Conservation (phyloP, 768 basidiomycete species). For the Termitomyces eurrhizus region DNA sequence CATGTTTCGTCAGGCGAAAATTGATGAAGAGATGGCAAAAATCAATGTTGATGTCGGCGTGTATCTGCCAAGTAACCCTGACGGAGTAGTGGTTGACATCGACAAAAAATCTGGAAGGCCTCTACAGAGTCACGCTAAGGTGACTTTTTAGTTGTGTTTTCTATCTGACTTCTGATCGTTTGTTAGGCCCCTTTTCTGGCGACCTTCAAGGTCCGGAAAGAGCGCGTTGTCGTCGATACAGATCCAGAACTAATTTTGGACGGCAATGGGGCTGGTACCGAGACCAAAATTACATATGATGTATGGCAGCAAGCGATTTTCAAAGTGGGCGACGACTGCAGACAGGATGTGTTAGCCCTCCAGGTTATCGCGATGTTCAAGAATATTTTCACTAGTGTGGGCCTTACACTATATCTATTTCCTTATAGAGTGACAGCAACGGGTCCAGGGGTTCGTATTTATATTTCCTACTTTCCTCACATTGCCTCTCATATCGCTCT, state of each 20-base stretch:
- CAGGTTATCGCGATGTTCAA: constrained; percentile 99
- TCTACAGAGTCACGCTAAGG: constrained; percentile 97
- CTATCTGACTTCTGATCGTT: not conserved
- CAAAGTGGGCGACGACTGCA: constrained; percentile 99
- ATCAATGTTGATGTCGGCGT: constrained; percentile 92
- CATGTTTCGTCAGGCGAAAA: constrained; percentile 69
- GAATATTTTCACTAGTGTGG: constrained; percentile 88
- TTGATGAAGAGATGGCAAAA: constrained; percentile 99
- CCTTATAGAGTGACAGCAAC: constrained; percentile 98
- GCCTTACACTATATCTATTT: constrained; percentile 86
- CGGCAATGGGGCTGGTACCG: constrained; percentile 51
- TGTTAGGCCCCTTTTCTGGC: constrained; percentile 99
- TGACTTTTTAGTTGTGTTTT: constrained; percentile 20
- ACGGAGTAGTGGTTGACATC: constrained; percentile 94
- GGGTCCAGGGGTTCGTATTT: constrained; percentile 77
- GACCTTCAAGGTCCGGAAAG: constrained; percentile 96
- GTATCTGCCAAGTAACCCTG: constrained; percentile 96
- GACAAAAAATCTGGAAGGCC: constrained; percentile 96
- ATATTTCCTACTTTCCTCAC: not conserved
- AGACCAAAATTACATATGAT: constrained; percentile 67
- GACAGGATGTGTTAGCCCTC: constrained; percentile 96
- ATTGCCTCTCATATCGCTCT: not conserved
- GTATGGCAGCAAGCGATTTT: constrained; percentile 99
- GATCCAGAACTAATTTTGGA: constrained; percentile 75
- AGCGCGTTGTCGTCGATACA: constrained; percentile 59